Evolutionary conservation across 805 yeast species (phyloP).

Genomic region (Candida ascalaphidarum): DNA sequence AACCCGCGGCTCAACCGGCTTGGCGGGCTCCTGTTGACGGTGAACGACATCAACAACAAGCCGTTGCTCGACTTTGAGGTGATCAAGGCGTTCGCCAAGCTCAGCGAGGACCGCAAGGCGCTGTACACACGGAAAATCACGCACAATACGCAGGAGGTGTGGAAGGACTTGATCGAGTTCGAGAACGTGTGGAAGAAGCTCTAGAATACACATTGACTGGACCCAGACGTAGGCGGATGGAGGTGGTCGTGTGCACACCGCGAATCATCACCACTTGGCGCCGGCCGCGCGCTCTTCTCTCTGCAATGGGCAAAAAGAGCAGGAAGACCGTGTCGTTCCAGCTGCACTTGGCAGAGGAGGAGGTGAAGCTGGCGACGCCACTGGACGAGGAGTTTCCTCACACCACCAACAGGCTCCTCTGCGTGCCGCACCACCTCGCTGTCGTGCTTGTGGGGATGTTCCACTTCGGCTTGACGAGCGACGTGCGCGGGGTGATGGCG

Average conservation of each 20-base stretch:
- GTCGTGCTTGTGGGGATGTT: conserved; percentile 20
- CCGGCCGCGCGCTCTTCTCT: too few relatives aligned
- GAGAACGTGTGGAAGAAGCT: conserved; percentile 32
- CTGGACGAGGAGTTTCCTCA: not conserved
- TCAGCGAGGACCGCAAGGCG: conserved; percentile 51
- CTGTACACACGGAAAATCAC: conserved; percentile 46
- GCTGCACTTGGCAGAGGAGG: not conserved
- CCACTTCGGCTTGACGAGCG: conserved; percentile 16
- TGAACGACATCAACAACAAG: conserved; percentile 35
- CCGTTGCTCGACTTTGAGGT: conserved; percentile 61
- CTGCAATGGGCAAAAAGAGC: not conserved
- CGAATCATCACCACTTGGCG: too few relatives aligned
- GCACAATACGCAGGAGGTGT: conserved; percentile 48
- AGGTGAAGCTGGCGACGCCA: not conserved
- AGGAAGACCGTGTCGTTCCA: not conserved
- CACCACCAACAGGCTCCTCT: conserved; percentile 1
- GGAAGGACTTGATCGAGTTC: conserved; percentile 57
- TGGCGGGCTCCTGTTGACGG: conserved; percentile 29
- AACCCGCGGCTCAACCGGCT: conserved; percentile 67
- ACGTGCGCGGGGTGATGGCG: conserved; percentile 13
- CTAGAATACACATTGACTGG: too few relatives aligned
- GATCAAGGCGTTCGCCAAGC: conserved; percentile 41
- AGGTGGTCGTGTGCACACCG: too few relatives aligned
- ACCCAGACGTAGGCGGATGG: too few relatives aligned
- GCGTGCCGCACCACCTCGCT: conserved; percentile 23